Base-by-base conservation (phyloP, 257 asterid genomes). In the Solanum chilense region DNA sequence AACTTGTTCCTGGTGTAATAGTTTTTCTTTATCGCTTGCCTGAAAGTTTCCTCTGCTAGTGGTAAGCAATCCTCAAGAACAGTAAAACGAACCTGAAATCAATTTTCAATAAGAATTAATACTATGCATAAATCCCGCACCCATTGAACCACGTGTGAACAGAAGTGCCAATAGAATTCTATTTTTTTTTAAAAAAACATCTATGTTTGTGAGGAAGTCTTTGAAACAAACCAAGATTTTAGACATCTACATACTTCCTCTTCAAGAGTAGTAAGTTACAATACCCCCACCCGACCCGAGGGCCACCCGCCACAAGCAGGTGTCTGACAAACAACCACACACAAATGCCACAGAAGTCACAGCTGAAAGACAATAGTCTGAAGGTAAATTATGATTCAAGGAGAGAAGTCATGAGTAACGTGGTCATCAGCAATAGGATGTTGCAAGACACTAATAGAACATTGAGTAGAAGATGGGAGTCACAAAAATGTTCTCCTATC, bases 1-100 rank as follows among this genome's bases (percentile, higher is more conserved):
- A 80, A 80, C 68, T 80, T 80, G 56, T 29, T 37, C 85, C 68
- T 80, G 21, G 85, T 29, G 68, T 27, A 80, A 80, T 80, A 80
- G 29, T 80, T 80, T 21, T 80, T 80, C 85, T 80, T 80, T 47
- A 80, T 80, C 3, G 68, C 85, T 47, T 80, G 85, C 85, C 68
- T 80, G 85, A 80, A 80, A 20, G 85, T 47, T 15, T 80, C 85
- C 85, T 80, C 85, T 47, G 85, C 42, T 47, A 80, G 18, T 10
- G 85, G 85, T 47, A 80, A 80, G 85, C 85, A 80, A 4, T 80
- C 85, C 44, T 80, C 85, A 80, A 80, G 85, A 47, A 80, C 85
- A 47, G 85, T 45, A 80, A 80, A 80, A 49, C 85, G 85, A 47
- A 80, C 85, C 85, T 80, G 68, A 80, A 80, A 45, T 47, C 25